These are phyloP conservation scores for Amylostereum areolatum DNA, from an alignment of 1,284 basidiomycete species.

Conservation along the genomic window DNA sequence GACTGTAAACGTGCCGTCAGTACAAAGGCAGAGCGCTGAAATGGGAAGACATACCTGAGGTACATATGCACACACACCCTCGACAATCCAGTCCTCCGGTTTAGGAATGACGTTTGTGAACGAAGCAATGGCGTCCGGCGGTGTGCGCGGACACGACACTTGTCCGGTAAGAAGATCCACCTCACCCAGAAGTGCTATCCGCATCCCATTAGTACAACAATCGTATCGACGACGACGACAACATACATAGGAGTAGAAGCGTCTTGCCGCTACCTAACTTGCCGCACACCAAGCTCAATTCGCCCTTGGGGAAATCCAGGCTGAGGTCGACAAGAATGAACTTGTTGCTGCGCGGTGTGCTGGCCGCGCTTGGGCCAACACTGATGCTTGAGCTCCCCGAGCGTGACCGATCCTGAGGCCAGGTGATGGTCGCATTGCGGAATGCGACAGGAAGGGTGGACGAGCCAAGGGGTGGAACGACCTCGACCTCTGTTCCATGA, in stretches of 20 bases:
- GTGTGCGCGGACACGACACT: constrained; percentile 76
- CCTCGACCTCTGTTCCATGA: constrained; percentile 60
- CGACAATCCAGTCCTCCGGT: constrained; percentile 69
- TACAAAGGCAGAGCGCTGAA: background rate
- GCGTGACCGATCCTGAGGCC: constrained; percentile 71
- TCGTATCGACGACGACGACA: too few species aligned
- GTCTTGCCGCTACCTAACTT: constrained; percentile 83
- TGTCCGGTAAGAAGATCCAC: constrained; percentile 82
- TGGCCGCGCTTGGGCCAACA: constrained; percentile 47
- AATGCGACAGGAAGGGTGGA: constrained; percentile 62
- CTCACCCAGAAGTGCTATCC: constrained; percentile 80
- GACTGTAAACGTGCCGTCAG: constrained; percentile 28
- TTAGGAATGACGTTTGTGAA: constrained; percentile 36
- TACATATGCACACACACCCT: constrained; percentile 82
- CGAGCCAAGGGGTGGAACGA: constrained; percentile 51
- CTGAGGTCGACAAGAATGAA: constrained; percentile 81
- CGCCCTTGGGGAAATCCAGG: constrained; percentile 72
- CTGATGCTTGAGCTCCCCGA: constrained; percentile 25
- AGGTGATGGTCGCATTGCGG: constrained; percentile 82
- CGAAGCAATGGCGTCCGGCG: constrained; percentile 69
- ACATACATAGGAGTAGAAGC: constrained; percentile 61
- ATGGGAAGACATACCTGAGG: constrained; percentile 59
- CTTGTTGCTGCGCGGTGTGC: constrained; percentile 65
- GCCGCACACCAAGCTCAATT: constrained; percentile 80
- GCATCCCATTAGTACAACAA: background rate